Conservation (phyloP, 345 rosid genomes). For the Camelina neglecta region DNA sequence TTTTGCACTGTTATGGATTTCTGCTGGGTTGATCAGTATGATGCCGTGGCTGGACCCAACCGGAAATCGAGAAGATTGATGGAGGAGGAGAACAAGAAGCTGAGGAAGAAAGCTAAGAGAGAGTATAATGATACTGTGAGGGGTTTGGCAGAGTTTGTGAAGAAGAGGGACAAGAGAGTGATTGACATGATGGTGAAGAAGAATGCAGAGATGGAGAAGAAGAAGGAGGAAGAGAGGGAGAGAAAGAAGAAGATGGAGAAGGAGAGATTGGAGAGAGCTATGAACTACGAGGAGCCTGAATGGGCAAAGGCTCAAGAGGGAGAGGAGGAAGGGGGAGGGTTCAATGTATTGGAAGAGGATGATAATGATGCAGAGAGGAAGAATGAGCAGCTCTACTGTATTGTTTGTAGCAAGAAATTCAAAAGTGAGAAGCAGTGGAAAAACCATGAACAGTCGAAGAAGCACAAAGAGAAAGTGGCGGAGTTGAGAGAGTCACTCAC, state of each 20-base stretch:
- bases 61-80: conserved; percentile 76
- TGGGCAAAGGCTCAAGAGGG: conserved; percentile 63
- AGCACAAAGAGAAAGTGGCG: conserved; percentile 92
- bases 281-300: conserved; percentile 64
- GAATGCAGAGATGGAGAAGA: conserved; percentile 69
- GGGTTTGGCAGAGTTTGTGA: conserved; percentile 78
- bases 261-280: conserved; percentile 68
- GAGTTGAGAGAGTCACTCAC: conserved; percentile 67
- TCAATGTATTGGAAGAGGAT: conserved; percentile 40
- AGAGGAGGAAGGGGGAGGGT: conserved; percentile 50
- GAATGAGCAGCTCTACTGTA: conserved; percentile 74
- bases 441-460: conserved; percentile 97
- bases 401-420: conserved; percentile 87
- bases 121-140: conserved; percentile 88
- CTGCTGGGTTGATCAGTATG: conserved; percentile 82
- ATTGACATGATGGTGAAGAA: conserved; percentile 74
- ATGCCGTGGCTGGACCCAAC: conserved; percentile 71
- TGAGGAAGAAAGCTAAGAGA: conserved; percentile 80
- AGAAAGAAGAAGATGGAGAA: conserved; percentile 67
- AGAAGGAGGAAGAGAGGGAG: conserved; percentile 63
- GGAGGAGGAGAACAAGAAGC: conserved; percentile 96
- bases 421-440: conserved; percentile 97
- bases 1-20: conserved; percentile 89
- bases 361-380: conserved; percentile 39
- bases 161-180: conserved; percentile 96